Evolutionary conservation across 2,329 filamentous ascomycete genomes (phyloP), one percentile per base, ranked within the genome.

Genomic region (Fusarium incarnatum): DNA sequence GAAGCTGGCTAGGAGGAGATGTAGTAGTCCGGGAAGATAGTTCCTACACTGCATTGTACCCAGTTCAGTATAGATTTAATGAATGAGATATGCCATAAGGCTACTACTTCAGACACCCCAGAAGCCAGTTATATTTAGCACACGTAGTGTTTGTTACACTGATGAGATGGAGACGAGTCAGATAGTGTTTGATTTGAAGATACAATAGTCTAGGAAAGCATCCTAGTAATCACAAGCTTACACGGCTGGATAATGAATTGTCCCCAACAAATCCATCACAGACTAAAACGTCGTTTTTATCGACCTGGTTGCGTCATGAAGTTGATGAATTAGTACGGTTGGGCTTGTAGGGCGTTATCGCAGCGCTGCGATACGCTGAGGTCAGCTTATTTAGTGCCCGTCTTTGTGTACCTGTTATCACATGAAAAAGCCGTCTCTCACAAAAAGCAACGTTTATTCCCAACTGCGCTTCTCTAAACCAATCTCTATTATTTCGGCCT

Each of bases 281-380:
- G 45, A 47, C 46, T 16, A 60, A 66, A 46, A 46, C 32, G 40
- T 47, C 27, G 15, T 28, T 56, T 56, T 52, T 54, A 46, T 55
- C 32, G 16, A 47, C 34, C 59, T 61, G 68, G 50, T 71, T 71
- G 68, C 68, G 68, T 71, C 68, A 70, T 65, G 68, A 68, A 37
- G 16, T 58, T 11, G 41, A 64, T 64, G 54, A 34, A 64, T 70
- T 55, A 56, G 67, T 56, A 53, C 45, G n/a, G 11, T 37, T 18
- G 22, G 48, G 61, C 52, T 67, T 59, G 34, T 46, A 70, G 47
- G 68, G 68, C 68, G 68, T 71, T 71, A 71, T 71, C 68, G 55
- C 58, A 12, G 67, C 22, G 54, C 42, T 50, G 40, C 67, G 58
- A 71, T 71, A 71, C 68, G 68, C 64, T 71, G 67, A 60, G 64